Percentiles rank a stretch among this genome's conserved stretches.
Conservation (phyloP, 2,329 filamentous ascomycete species). For the Phialophora verrucosa region DNA sequence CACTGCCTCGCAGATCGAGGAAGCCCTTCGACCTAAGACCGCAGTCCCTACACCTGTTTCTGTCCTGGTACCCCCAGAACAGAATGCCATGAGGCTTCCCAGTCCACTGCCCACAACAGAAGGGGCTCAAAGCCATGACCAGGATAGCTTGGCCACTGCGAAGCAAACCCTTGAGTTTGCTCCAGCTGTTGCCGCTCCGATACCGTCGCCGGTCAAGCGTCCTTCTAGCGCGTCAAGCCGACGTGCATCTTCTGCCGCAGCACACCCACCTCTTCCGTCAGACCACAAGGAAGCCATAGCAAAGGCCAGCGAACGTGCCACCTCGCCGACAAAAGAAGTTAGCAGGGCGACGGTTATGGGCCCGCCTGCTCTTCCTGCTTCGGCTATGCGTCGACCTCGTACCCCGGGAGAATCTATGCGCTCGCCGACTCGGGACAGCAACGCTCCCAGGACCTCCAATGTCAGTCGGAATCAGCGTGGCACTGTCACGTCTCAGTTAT, state of each 20-base stretch:
- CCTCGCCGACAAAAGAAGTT: constrained; percentile 41
- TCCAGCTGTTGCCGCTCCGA: not conserved
- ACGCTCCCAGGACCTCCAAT: constrained; percentile 60
- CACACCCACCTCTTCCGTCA: constrained; percentile 73
- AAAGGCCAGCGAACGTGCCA: constrained; percentile 69
- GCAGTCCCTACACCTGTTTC: constrained; percentile 44
- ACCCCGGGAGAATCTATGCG: constrained; percentile 64
- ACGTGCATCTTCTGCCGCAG: constrained; percentile 53
- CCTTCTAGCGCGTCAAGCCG: constrained; percentile 77
- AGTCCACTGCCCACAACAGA: constrained; percentile 32
- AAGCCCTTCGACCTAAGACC: constrained; percentile 60
- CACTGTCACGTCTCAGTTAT: constrained; percentile 49
- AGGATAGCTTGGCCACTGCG: not conserved
- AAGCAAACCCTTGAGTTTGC: constrained; percentile 9
- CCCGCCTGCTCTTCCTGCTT: constrained; percentile 82
- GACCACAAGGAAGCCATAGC: constrained; percentile 88
- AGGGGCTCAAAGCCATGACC: not conserved
- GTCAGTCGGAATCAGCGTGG: constrained; percentile 42
- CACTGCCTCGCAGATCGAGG: constrained; percentile 81
- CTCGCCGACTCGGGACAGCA: constrained; percentile 58
- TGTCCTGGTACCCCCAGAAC: constrained; percentile 43
- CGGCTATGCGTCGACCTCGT: constrained; percentile 68
- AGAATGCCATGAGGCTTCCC: constrained; percentile 29
- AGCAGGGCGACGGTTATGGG: constrained; percentile 65
- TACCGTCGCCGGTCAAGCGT: constrained; percentile 54